Conservation (phyloP, 2,329 filamentous ascomycete species). For the Cladosporium phlei region DNA sequence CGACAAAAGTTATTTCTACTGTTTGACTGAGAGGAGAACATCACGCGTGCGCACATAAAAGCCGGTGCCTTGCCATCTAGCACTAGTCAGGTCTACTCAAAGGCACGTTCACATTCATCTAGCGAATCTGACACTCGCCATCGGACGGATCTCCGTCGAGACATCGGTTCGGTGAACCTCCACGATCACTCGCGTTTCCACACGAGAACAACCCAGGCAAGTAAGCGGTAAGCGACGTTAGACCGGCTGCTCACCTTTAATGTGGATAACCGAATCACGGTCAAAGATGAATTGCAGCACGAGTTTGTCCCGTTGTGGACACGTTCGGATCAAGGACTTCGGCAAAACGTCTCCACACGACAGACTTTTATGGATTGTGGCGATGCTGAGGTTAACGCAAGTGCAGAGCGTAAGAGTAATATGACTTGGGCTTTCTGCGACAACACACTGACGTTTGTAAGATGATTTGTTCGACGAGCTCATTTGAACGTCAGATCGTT, state of each 20-base stretch:
- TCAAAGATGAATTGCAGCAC: not conserved
- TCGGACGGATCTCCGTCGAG: no score
- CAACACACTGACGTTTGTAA: not conserved
- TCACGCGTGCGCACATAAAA: no score
- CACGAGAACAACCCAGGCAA: no score
- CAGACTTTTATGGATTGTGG: not conserved
- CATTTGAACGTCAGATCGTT: not conserved
- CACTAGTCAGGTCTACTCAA: no score
- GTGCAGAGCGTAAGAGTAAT: not conserved
- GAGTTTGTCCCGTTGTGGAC: not conserved
- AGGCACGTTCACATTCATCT: no score
- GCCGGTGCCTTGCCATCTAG: no score
- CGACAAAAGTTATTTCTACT: no score
- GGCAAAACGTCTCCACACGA: not conserved
- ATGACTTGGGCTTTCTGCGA: not conserved
- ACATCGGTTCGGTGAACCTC: no score
- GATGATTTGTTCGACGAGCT: not conserved
- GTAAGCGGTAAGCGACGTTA: no score
- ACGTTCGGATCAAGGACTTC: not conserved
- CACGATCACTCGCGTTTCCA: no score
- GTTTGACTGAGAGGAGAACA: no score
- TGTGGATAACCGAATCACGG: not conserved
- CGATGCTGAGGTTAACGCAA: not conserved
- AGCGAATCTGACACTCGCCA: no score
- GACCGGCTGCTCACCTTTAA: not conserved